Conservation (phyloP, 2,329 filamentous ascomycete species). For the Monosporascus sp. region DNA sequence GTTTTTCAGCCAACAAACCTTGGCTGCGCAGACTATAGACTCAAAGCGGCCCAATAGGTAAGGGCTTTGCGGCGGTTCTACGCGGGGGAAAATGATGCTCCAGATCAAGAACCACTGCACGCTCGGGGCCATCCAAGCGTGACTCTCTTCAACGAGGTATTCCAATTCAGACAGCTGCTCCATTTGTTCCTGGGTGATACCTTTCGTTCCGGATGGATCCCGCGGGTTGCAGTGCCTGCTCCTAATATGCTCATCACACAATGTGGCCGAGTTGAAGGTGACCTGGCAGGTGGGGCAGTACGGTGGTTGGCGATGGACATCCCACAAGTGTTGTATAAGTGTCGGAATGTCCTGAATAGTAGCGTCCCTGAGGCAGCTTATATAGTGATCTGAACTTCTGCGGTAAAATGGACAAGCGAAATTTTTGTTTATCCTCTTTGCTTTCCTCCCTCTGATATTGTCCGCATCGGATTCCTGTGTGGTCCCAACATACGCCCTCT, state of each 20-base stretch:
- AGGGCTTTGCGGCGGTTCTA: not conserved
- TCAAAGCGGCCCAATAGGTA: slow-evolving; percentile 3
- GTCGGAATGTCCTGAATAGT: slow-evolving; percentile 7
- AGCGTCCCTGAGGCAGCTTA: slow-evolving; percentile 7
- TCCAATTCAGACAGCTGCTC: slow-evolving; percentile 8
- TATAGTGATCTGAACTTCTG: slow-evolving; percentile 1
- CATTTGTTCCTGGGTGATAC: slow-evolving; percentile 12
- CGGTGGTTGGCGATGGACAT: slow-evolving; percentile 8
- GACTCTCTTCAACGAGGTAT: not conserved
- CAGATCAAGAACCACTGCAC: slow-evolving; percentile 15
- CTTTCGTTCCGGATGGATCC: slow-evolving; percentile 4
- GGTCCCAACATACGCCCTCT: too few relatives aligned
- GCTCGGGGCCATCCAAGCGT: slow-evolving; percentile 4
- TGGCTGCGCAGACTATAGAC: slow-evolving; percentile 5
- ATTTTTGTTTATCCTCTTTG: too few relatives aligned
- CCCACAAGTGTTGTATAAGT: slow-evolving; percentile 13
- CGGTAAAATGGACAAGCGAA: slow-evolving; percentile 11
- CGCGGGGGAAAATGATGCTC: slow-evolving; percentile 13
- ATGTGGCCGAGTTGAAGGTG: slow-evolving; percentile 2
- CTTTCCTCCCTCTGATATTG: too few relatives aligned
- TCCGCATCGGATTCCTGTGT: too few relatives aligned
- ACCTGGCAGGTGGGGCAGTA: slow-evolving; percentile 15
- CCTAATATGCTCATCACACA: slow-evolving; percentile 11
- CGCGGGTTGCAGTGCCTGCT: slow-evolving; percentile 1
- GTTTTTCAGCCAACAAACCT: slow-evolving; percentile 12